These are phyloP conservation scores for Fusarium transvaalense DNA, from an alignment of 2,329 filamentous ascomycete genomes.

Conservation along the genomic window DNA sequence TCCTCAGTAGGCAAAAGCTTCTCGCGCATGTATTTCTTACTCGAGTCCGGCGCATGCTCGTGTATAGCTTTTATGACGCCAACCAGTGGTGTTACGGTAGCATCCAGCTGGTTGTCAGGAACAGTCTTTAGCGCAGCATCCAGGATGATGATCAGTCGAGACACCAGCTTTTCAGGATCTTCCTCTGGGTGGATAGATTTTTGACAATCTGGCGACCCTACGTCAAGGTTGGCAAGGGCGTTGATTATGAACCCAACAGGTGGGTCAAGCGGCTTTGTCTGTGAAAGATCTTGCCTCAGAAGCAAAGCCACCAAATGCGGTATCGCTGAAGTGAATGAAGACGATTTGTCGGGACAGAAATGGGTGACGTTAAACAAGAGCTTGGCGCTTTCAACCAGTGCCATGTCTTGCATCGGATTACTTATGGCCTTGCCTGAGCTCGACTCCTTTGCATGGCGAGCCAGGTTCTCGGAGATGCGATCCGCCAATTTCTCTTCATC, in stretches of 20 bases:
- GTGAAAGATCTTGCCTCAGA: conserved; percentile 67
- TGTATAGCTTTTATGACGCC: conserved; percentile 79
- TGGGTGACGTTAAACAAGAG: conserved; percentile 90
- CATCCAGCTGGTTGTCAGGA: conserved; percentile 77
- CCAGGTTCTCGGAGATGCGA: conserved; percentile 76
- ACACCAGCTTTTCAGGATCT: conserved; percentile 69
- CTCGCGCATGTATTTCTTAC: conserved; percentile 71
- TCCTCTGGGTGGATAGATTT: conserved; percentile 75
- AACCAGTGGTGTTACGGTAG: conserved; percentile 77
- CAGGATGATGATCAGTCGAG: conserved; percentile 77
- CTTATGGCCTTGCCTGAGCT: conserved; percentile 50
- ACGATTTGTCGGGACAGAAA: conserved; percentile 72
- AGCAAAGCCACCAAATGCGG: conserved; percentile 79
- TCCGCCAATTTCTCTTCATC: conserved; percentile 59
- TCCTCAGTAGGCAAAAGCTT: conserved; percentile 80
- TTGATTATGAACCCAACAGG: conserved; percentile 82
- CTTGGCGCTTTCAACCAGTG: conserved; percentile 85
- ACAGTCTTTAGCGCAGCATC: conserved; percentile 74
- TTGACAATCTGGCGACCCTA: conserved; percentile 66
- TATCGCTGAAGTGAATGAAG: conserved; percentile 75
- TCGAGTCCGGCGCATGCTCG: conserved; percentile 72
- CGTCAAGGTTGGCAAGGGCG: conserved; percentile 81
- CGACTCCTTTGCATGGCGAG: conserved; percentile 71
- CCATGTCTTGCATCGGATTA: conserved; percentile 79
- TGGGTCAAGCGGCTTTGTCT: conserved; percentile 76